Evolutionary conservation across 306 rosid genomes (phyloP).

Genomic region (Pterocarpus santalinus): DNA sequence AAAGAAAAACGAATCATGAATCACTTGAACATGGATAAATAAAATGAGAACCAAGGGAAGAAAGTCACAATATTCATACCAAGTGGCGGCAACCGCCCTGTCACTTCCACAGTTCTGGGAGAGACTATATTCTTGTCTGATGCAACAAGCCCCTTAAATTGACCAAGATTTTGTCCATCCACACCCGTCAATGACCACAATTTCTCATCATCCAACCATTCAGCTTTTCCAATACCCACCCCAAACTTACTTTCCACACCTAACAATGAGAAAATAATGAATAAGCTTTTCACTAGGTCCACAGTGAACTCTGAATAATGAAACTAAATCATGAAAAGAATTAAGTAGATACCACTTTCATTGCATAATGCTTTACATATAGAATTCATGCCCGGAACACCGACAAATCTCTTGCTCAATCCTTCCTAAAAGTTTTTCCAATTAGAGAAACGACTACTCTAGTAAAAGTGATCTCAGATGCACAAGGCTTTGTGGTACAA

Average conservation of each 20-base stretch:
- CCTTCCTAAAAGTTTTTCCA: constrained; percentile 69
- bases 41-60: constrained; percentile 32
- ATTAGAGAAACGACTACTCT: constrained; percentile 50
- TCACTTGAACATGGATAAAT: constrained; percentile 7
- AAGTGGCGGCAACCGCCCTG: constrained; percentile 77
- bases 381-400: constrained; percentile 97
- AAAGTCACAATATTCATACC: constrained; percentile 66
- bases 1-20: constrained; percentile 25
- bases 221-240: constrained; percentile 67
- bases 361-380: constrained; percentile 82
- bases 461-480: constrained; percentile 30
- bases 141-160: constrained; percentile 80
- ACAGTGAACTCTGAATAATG: constrained; percentile 45
- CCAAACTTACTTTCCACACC: constrained; percentile 92
- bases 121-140: constrained; percentile 86
- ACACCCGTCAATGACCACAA: constrained; percentile 75
- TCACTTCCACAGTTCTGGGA: constrained; percentile 66
- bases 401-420: constrained; percentile 75
- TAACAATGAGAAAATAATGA: constrained; percentile 37
- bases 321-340: constrained; percentile 32
- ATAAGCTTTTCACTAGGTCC: constrained; percentile 34
- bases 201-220: constrained; percentile 77
- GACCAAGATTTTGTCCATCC: constrained; percentile 83
- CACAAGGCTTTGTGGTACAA: constrained; percentile 5
- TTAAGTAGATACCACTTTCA: constrained; percentile 68